These are phyloP conservation scores for Malus asiatica DNA, from an alignment of 306 rosid genomes.

Conservation along the genomic window DNA sequence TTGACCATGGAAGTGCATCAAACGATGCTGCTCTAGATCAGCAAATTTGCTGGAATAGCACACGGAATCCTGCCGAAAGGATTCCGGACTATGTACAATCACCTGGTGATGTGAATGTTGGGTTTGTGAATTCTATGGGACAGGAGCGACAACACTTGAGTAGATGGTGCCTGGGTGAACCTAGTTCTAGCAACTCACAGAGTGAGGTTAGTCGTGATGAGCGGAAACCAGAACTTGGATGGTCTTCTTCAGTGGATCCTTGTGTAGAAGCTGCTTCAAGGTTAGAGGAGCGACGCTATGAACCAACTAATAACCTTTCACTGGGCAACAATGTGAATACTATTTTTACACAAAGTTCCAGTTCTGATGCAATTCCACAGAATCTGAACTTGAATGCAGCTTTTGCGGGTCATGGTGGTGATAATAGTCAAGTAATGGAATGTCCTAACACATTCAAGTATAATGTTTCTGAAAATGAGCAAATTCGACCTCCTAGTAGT, in stretches of 20 bases:
- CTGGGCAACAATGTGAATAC: slow-evolving; percentile 47
- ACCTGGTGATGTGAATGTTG: slow-evolving; percentile 46
- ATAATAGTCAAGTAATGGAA: slow-evolving; percentile 36
- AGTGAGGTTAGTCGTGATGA: slow-evolving; percentile 39
- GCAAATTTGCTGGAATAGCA: slow-evolving; percentile 61
- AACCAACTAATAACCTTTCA: slow-evolving; percentile 43
- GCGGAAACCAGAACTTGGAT: slow-evolving; percentile 65
- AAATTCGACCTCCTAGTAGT: slow-evolving; percentile 29
- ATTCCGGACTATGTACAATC: slow-evolving; percentile 52
- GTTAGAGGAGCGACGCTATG: slow-evolving; percentile 43
- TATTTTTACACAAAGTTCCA: slow-evolving; percentile 43
- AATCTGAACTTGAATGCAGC: slow-evolving; percentile 61
- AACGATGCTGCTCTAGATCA: slow-evolving; percentile 49
- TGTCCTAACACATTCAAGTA: slow-evolving; percentile 48
- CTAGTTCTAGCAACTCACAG: slow-evolving; percentile 68
- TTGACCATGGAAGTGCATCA: slow-evolving; percentile 74
- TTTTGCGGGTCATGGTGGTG: slow-evolving; percentile 34
- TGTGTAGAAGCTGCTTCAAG: slow-evolving; percentile 45
- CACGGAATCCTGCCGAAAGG: slow-evolving; percentile 51
- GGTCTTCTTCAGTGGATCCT: slow-evolving; percentile 51
- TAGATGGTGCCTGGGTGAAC: slow-evolving; percentile 82
- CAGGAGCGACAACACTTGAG: slow-evolving; percentile 52
- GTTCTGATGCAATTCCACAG: slow-evolving; percentile 38
- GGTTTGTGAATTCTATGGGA: slow-evolving; percentile 46
- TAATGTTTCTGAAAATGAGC: slow-evolving; percentile 49